Evolutionary conservation across 2,329 filamentous ascomycete genomes (phyloP).

Genomic region (Apiospora malaysiana): DNA sequence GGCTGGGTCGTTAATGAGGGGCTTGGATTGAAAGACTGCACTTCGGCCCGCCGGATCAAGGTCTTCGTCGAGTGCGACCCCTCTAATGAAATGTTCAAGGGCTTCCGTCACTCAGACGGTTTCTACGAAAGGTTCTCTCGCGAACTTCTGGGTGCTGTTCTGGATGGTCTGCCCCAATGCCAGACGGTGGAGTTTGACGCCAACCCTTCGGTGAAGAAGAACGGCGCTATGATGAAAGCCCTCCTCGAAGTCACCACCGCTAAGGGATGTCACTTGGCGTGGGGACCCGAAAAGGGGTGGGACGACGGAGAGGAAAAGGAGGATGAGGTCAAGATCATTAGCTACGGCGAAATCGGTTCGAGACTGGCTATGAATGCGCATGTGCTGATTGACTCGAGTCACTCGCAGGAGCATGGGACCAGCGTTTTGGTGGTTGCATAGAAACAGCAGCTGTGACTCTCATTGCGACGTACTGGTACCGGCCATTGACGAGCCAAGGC

Average conservation of each 20-base stretch:
- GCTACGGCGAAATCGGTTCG: slow-evolving; percentile 23
- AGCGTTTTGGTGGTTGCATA: slow-evolving; percentile 18
- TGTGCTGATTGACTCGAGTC: not conserved
- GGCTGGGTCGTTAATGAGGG: slow-evolving; percentile 72
- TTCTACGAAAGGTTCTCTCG: slow-evolving; percentile 74
- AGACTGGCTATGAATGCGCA: not conserved
- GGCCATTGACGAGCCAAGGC: not conserved
- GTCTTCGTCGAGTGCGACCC: slow-evolving; percentile 78
- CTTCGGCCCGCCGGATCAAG: slow-evolving; percentile 62
- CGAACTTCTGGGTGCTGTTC: slow-evolving; percentile 60
- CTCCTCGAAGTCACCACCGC: slow-evolving; percentile 59
- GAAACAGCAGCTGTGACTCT: not conserved
- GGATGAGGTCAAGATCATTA: slow-evolving; percentile 30
- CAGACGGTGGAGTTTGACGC: slow-evolving; percentile 72
- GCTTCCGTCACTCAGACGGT: slow-evolving; percentile 68
- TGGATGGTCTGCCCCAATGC: slow-evolving; percentile 62
- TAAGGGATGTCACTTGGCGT: slow-evolving; percentile 61
- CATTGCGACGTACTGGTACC: not conserved
- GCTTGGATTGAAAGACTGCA: slow-evolving; percentile 68
- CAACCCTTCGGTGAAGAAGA: slow-evolving; percentile 68
- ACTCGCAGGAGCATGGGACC: slow-evolving; percentile 7
- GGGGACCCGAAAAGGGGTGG: slow-evolving; percentile 74
- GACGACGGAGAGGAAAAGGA: slow-evolving; percentile 55
- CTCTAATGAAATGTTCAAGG: slow-evolving; percentile 69
- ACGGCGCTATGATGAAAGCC: slow-evolving; percentile 67